Base-by-base conservation (phyloP, 179 eudicot species). In the Beta macrorhiza region DNA sequence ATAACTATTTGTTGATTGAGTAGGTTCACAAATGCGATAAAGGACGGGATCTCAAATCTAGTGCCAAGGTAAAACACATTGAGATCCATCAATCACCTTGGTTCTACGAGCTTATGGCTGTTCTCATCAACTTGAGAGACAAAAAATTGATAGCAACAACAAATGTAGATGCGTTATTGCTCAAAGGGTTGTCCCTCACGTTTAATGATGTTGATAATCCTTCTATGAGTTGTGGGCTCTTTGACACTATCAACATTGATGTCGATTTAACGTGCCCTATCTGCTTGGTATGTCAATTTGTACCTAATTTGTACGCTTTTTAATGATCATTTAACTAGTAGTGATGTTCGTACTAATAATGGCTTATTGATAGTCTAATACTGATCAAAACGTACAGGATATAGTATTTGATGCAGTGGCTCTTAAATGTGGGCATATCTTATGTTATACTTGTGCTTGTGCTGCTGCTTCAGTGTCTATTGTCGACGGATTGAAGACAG, bases 41-140 rank as follows among this genome's bases (percentile, higher is more conserved):
- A 95, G 97, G 42, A 29, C 93, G 88, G 76, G 89, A 88, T 64
- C 91, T 93, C 85, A 91, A 89, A 83, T 89, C 93, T 15, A 87
- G 88, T 74, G 72, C 42, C 3, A 37, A 37, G 42, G 42, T 37
- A 37, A 37, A 37, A 37, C 42, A 37, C 42, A 37, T 3, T 37
- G 97, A 90, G 85, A 90, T 93, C 78, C 92, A 90, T 76, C 93
- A 88, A 51, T 93, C 97, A 11, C 97, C 95, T 5, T 93, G 95
- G 97, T 88, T 93, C 11, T 89, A 90, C 79, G 95, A 93, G 83
- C 90, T 93, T 19, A 88, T 93, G 88, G 97, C 32, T 29, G 32
- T 29, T 29, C 32, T 29, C 32, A 29, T 29, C 32, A 29, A 29
- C 32, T 37, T 37, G 42, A 37, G 42, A 1, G 42, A 37, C 42